These are phyloP conservation scores for Fomitiporia mediterranea DNA, from an alignment of 1,284 basidiomycete genomes.

Conservation along the genomic window DNA sequence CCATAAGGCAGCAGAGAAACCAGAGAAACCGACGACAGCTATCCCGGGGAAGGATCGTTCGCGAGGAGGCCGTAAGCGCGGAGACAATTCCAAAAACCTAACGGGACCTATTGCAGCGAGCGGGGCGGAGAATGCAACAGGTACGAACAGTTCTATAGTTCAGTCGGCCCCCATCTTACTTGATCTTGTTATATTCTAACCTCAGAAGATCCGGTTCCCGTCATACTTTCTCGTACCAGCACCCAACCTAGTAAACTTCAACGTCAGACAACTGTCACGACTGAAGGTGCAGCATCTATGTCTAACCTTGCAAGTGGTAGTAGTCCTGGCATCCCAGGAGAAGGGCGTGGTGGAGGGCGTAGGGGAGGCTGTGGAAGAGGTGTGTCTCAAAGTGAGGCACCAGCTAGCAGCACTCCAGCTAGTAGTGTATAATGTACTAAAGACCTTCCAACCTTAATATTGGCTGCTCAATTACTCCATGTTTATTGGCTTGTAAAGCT, in stretches of 20 bases:
- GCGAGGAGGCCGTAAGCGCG: constrained; percentile 15
- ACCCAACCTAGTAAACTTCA: constrained; percentile 2
- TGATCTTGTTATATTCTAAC: not conserved
- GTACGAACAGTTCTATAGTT: not conserved
- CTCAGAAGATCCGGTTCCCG: not conserved
- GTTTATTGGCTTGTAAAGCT: too few species aligned
- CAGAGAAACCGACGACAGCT: not conserved
- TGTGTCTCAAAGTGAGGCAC: not conserved
- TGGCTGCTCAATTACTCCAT: too few species aligned
- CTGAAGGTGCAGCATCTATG: not conserved
- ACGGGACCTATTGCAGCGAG: not conserved
- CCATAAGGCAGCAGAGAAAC: not conserved
- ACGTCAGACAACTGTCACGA: not conserved
- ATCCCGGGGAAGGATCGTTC: constrained; percentile 6
- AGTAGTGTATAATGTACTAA: too few species aligned
- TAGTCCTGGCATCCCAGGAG: not conserved
- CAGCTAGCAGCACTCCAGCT: not conserved
- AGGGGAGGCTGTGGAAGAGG: constrained; percentile 11
- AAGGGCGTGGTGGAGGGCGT: constrained; percentile 7
- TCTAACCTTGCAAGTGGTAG: not conserved
- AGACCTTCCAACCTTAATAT: too few species aligned
- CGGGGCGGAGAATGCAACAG: not conserved
- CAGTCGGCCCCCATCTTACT: not conserved
- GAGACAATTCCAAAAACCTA: constrained; percentile 10
- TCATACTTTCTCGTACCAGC: constrained; percentile 8